A percentile compares a stretch with the other conserved stretches of the same genome.
Conservation (phyloP, 495 filamentous ascomycete genomes). For the Mytilinidion resinicola region DNA sequence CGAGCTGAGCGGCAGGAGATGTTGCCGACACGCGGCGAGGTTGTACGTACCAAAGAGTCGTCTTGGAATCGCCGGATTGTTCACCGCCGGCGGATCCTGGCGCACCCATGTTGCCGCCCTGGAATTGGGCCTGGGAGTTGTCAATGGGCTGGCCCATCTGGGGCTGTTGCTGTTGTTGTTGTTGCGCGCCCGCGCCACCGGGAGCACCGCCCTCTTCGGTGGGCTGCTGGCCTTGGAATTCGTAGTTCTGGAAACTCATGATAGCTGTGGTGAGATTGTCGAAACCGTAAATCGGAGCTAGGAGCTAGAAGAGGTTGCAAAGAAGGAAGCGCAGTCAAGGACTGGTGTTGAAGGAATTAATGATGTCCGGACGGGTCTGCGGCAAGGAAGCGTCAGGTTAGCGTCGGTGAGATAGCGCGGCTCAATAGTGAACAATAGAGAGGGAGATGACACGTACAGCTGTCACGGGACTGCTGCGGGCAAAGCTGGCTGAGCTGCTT, state of each 20-base stretch:
- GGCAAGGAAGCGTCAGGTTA: slow-evolving; percentile 8
- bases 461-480: no score
- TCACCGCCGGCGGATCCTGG: slow-evolving; percentile 47
- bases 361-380: neutral
- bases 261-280: slow-evolving; percentile 1
- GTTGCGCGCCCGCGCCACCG: slow-evolving; percentile 22
- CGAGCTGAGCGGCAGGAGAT: neutral
- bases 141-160: slow-evolving; percentile 46
- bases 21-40: no score
- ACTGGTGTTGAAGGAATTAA: neutral
- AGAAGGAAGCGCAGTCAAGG: slow-evolving; percentile 6
- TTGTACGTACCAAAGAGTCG: slow-evolving; percentile 67
- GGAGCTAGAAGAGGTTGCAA: slow-evolving; percentile 6
- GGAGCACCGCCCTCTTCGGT: slow-evolving; percentile 29
- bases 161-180: slow-evolving; percentile 27
- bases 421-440: neutral
- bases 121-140: slow-evolving; percentile 49
- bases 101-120: slow-evolving; percentile 48
- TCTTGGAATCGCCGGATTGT: slow-evolving; percentile 64
- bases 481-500: no score
- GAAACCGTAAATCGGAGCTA: neutral
- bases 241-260: slow-evolving; percentile 31
- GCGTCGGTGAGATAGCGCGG: slow-evolving; percentile 8
- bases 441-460: no score
- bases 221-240: slow-evolving; percentile 32